Base-by-base conservation (phyloP, 768 basidiomycete genomes). In the Boletus sp. region DNA sequence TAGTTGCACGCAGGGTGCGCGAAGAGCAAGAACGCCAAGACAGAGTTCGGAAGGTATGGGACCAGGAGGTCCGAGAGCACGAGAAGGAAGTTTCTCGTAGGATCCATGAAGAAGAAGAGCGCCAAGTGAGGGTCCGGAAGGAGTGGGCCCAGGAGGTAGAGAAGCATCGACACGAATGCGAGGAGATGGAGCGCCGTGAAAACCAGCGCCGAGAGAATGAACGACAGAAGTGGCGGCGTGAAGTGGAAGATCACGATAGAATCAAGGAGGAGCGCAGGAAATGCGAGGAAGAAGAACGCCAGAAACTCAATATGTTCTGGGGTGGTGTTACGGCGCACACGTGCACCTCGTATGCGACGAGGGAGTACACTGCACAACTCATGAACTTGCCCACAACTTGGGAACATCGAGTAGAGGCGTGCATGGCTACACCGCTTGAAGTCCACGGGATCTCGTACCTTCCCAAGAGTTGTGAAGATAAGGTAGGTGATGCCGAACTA, bases 361-460 rank as follows among this genome's bases (percentile, higher is more conserved):
- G 69, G 44, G 63, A 64, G 41, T 74, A 74, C 32, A 63, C 66
- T 1, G 74, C 74, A 0, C 55, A 56, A 5, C 54, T 75, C 3
- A 61, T 60, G 48, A 73, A 73, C 40, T 45, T 74, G n/a, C 73
- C 71, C 5, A 30, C 9, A 0, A 45, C 50, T 17, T 66, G 67
- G 54, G 40, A 39, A 6, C 61, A 59, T 36, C 60, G 60, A 7
- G 12, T 67, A n/a, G 60, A 60, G 5, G 67, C 67, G 0, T 71
- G 71, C 59, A 63, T 37, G 45, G 53, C 49, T 0, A 71, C 65
- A 0, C 58, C 67, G 0, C 55, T 68, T 1, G 59, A 62, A 12
- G 47, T 72, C 3, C 67, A 68, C 30, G 71, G 71, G 8, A 6
- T 57, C 9, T 46, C 59, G 0, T 37, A 60, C 46, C 11, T 59